These are phyloP conservation scores for Talaromyces proteolyticus DNA, from an alignment of 495 filamentous ascomycete genomes.

Conservation along the genomic window DNA sequence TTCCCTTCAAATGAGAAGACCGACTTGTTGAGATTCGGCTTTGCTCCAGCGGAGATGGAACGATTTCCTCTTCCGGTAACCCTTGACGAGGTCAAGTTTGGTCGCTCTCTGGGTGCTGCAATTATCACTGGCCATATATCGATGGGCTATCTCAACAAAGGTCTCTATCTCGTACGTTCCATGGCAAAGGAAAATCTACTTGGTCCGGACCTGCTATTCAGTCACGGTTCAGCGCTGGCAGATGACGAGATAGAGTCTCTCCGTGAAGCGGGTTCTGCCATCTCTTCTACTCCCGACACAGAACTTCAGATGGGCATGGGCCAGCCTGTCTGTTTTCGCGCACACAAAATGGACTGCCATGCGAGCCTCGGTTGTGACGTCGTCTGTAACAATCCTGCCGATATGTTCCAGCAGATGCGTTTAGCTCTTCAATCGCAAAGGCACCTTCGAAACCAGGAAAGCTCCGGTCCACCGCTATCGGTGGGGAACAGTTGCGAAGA, in stretches of 20 bases:
- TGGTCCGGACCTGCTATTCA: background rate
- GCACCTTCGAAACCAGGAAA: background rate
- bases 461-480: background rate
- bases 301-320: background rate
- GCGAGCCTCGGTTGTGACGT: background rate
- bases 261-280: background rate
- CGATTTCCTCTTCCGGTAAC: background rate
- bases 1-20: background rate
- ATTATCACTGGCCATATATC: background rate
- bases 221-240: background rate
- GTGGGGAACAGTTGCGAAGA: background rate
- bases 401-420: background rate
- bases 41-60: background rate
- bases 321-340: background rate
- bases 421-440: background rate
- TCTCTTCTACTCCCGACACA: background rate
- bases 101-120: background rate
- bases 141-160: background rate
- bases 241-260: background rate
- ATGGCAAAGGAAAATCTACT: background rate
- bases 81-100: background rate
- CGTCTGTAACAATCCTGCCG: background rate
- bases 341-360: background rate
- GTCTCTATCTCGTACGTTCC: background rate
- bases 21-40: background rate